A percentile compares a stretch with the other conserved stretches of the same genome.
These are phyloP conservation scores for Phylloporus sp. DNA, from an alignment of 768 basidiomycete genomes.

Conservation along the genomic window DNA sequence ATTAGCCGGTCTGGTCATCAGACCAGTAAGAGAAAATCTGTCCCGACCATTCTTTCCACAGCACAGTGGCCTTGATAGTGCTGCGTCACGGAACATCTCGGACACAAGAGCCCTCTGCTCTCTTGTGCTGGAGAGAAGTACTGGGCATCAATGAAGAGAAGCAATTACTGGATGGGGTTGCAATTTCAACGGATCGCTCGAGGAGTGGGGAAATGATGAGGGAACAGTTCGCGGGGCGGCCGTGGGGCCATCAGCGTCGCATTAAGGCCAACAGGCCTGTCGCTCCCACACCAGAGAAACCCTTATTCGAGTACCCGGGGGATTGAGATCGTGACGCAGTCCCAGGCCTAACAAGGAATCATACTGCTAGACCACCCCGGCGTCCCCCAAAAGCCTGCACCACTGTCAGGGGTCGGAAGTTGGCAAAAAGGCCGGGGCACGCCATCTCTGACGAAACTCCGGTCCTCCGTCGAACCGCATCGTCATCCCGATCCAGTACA, in stretches of 20 bases:
- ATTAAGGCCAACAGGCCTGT: background rate
- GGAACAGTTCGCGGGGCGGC: background rate
- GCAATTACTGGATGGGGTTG: background rate
- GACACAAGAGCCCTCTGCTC: too few relatives aligned
- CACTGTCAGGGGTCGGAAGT: background rate
- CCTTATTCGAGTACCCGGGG: background rate
- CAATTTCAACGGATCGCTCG: background rate
- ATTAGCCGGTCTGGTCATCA: background rate
- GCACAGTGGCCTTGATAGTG: background rate
- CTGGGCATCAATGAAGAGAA: too few relatives aligned
- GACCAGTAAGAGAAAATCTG: background rate
- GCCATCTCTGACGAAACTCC: background rate
- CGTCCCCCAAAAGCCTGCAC: too few relatives aligned
- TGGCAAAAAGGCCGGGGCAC: background rate
- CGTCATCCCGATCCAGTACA: background rate
- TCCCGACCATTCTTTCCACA: background rate
- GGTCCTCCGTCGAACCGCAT: background rate
- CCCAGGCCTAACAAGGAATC: too few relatives aligned
- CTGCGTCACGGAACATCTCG: too few relatives aligned
- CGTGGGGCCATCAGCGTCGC: background rate
- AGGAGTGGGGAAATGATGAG: background rate
- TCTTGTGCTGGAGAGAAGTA: too few relatives aligned
- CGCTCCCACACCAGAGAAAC: background rate
- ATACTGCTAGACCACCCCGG: too few relatives aligned
- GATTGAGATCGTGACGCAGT: too few relatives aligned